Evolutionary conservation across 2,329 filamentous ascomycete genomes (phyloP).

Genomic region (Epichloe aotearoae): DNA sequence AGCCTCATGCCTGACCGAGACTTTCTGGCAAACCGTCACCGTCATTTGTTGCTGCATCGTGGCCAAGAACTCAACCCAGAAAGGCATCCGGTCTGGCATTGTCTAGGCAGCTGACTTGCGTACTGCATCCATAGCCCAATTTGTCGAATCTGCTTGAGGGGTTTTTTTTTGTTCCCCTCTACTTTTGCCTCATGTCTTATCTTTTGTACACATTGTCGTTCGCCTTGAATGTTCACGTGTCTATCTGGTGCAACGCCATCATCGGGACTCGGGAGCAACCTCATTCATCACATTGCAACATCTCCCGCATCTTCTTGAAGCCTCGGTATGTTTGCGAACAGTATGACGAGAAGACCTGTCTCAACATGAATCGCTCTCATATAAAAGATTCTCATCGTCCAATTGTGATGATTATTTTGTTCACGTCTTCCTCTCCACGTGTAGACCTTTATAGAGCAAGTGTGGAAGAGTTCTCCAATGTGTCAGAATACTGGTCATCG

Average conservation of each 20-base stretch:
- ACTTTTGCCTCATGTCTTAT: background rate
- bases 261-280: background rate
- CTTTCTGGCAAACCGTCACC: background rate
- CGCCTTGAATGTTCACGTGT: background rate
- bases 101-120: conserved; percentile 1
- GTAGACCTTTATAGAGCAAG: too few species aligned
- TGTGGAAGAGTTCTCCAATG: too few species aligned
- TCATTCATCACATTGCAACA: background rate
- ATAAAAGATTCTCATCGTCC: too few species aligned
- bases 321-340: background rate
- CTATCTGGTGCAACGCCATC: background rate
- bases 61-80: background rate
- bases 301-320: background rate
- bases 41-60: conserved; percentile 1
- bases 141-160: background rate
- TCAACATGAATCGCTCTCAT: background rate
- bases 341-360: background rate
- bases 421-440: too few species aligned
- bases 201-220: background rate
- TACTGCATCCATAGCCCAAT: background rate
- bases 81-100: conserved; percentile 3
- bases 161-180: background rate
- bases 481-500: too few species aligned
- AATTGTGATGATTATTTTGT: too few species aligned
- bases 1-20: background rate